These are phyloP conservation scores for Backusella mclennaniae DNA, from an alignment of 192 early-diverging fungal species.

Conservation along the genomic window DNA sequence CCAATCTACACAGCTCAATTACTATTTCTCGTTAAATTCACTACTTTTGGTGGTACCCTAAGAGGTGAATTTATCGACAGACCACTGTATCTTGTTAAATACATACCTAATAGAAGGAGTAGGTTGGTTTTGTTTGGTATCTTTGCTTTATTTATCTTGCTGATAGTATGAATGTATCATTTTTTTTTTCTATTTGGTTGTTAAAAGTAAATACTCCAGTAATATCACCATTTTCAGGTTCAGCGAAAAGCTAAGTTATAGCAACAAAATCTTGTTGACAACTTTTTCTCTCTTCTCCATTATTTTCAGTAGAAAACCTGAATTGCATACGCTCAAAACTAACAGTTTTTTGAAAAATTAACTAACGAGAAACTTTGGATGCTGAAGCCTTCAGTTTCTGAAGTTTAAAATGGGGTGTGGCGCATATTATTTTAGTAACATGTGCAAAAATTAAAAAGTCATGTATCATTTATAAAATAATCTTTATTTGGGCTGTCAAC, in stretches of 20 bases:
- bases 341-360: neutral
- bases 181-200: neutral
- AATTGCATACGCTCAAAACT: neutral
- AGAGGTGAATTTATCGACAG: too few relatives aligned
- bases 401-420: neutral
- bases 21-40: too few relatives aligned
- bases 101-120: too few relatives aligned
- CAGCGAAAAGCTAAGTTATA: neutral
- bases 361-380: too few relatives aligned
- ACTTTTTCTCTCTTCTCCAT: neutral
- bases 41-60: too few relatives aligned
- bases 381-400: neutral
- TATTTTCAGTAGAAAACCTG: neutral
- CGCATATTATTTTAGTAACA: neutral
- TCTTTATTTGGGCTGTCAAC: neutral
- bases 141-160: neutral
- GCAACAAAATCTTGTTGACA: neutral
- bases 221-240: neutral
- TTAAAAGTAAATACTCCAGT: too few relatives aligned
- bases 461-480: neutral
- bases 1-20: too few relatives aligned
- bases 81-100: neutral
- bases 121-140: neutral
- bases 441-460: neutral
- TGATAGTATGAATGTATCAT: neutral